Evolutionary conservation across 805 yeast genomes (phyloP).

Genomic region (Metschnikowia lachancei): DNA sequence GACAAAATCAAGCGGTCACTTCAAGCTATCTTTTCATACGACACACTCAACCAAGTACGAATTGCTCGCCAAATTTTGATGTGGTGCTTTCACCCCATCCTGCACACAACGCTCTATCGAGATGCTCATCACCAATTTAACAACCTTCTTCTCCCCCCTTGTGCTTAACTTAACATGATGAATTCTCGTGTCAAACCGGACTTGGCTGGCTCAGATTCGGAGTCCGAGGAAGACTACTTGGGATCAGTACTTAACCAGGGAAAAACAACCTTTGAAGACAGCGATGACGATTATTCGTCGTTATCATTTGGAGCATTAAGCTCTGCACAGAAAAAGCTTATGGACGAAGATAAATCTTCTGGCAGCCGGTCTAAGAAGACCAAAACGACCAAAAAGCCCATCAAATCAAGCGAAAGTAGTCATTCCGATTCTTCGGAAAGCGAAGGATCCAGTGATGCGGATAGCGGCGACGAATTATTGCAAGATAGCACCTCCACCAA

Average conservation of each 20-base stretch:
- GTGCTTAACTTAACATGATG: not conserved
- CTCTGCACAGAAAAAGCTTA: slow-evolving; percentile 53
- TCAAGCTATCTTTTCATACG: too few species aligned
- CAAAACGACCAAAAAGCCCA: slow-evolving; percentile 13
- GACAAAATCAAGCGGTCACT: too few species aligned
- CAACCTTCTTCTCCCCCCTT: too few species aligned
- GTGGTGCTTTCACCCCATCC: too few species aligned
- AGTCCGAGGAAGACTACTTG: slow-evolving; percentile 20
- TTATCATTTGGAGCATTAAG: slow-evolving; percentile 66
- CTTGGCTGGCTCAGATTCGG: slow-evolving; percentile 14
- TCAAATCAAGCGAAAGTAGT: slow-evolving; percentile 6
- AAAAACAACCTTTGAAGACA: slow-evolving; percentile 14
- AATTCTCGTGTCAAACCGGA: slow-evolving; percentile 9
- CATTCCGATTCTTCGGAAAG: not conserved
- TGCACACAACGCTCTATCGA: slow-evolving; percentile 1
- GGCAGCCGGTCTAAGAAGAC: slow-evolving; percentile 12
- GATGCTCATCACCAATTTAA: slow-evolving; percentile 8
- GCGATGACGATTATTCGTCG: slow-evolving; percentile 46
- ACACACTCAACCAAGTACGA: too few species aligned
- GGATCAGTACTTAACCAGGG: slow-evolving; percentile 15
- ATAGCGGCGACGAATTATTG: slow-evolving; percentile 5
- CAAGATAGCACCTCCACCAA: not conserved
- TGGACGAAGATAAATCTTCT: slow-evolving; percentile 18
- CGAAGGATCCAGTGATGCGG: slow-evolving; percentile 20
- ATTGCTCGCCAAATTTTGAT: too few species aligned